Conservation (phyloP, 306 rosid species). For the Corylus americana region DNA sequence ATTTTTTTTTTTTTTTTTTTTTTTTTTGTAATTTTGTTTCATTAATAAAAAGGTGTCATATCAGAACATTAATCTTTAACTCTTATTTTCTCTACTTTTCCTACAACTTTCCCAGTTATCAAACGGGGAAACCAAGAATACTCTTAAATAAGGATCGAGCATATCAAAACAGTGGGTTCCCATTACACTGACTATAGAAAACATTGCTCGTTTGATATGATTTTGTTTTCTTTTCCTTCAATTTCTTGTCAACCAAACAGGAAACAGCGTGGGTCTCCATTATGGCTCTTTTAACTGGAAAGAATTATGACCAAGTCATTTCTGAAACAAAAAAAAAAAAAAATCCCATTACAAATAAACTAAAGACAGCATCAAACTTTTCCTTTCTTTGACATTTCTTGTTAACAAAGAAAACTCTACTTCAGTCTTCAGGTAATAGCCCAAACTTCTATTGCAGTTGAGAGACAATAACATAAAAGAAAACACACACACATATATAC, state of each 20-base stretch:
- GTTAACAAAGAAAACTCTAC: neutral
- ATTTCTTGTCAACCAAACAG: neutral
- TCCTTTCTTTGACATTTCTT: no score
- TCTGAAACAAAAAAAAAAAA: neutral
- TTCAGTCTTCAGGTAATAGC: neutral
- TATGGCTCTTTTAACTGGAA: neutral
- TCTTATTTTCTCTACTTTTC: neutral
- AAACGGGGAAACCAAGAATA: neutral
- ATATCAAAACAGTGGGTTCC: neutral
- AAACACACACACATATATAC: neutral
- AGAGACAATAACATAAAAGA: neutral
- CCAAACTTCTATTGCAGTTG: neutral
- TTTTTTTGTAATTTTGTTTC: no score
- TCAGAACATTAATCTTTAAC: no score
- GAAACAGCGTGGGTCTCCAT: neutral
- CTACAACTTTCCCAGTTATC: neutral
- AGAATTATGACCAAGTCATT: neutral
- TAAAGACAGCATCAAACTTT: neutral
- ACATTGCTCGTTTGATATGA: no score
- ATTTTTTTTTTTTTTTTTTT: no score
- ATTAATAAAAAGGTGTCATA: neutral
- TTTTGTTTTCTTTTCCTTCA: neutral
- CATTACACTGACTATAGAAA: neutral
- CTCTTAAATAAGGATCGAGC: neutral
- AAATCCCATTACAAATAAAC: neutral